Conservation (phyloP, 2,329 filamentous ascomycete genomes). For the Ambrosiella cleistominuta region DNA sequence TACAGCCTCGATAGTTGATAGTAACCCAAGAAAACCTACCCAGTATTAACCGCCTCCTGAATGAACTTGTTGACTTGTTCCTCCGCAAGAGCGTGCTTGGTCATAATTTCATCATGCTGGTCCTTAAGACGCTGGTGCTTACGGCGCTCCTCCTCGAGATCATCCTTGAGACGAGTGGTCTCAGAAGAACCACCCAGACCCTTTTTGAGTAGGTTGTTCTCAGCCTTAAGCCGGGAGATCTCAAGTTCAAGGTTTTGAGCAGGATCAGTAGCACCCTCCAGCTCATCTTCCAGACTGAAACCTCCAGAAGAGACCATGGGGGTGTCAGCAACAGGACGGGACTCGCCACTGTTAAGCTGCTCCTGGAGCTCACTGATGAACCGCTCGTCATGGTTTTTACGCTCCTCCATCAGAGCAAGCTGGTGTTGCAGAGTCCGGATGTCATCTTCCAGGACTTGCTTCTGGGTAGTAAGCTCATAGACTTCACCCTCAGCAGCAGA, state of each 20-base stretch:
- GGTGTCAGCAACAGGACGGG: constrained; percentile 14
- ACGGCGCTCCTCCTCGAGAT: constrained; percentile 36
- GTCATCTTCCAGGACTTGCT: constrained; percentile 29
- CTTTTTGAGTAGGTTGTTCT: constrained; percentile 40
- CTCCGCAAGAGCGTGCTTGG: constrained; percentile 39
- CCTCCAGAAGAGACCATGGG: constrained; percentile 8
- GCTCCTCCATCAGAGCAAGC: constrained; percentile 29
- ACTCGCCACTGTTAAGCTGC: constrained; percentile 26
- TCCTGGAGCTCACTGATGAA: constrained; percentile 43
- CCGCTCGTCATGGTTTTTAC: constrained; percentile 32
- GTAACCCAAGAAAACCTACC: constrained; percentile 16
- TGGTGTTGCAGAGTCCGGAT: constrained; percentile 28
- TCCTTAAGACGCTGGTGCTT: constrained; percentile 34
- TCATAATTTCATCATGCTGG: constrained; percentile 37
- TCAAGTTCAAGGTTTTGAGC: constrained; percentile 29
- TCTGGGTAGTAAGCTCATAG: constrained; percentile 23
- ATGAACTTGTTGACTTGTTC: constrained; percentile 39
- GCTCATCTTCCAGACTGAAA: constrained; percentile 41
- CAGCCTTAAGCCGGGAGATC: constrained; percentile 40
- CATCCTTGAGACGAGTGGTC: constrained; percentile 34
- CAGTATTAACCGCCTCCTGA: constrained; percentile 33
- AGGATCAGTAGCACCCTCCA: constrained; percentile 19
- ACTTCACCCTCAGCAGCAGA: constrained; percentile 12
- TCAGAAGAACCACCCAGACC: constrained; percentile 37
- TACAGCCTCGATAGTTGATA: neutral